These are phyloP conservation scores for Chytriomyces sp. DNA, from an alignment of 192 early-diverging fungal species.

Conservation along the genomic window DNA sequence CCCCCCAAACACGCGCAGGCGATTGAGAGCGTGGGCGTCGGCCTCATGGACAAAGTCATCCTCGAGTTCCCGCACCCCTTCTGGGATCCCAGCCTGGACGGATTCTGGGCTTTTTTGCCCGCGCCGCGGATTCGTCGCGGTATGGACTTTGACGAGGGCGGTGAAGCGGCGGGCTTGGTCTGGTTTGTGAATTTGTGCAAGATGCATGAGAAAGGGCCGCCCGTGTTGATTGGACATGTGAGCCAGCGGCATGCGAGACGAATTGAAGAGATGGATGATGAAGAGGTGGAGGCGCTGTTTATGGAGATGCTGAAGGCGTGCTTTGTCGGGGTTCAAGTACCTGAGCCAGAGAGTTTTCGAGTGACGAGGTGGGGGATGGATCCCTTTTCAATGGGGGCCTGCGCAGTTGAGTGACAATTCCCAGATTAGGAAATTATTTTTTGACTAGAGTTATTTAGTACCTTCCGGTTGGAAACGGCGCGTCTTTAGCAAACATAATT, in stretches of 20 bases:
- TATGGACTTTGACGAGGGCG: slow-evolving; percentile 29
- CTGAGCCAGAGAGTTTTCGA: slow-evolving; percentile 30
- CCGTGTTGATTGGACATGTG: slow-evolving; percentile 23
- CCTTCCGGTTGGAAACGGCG: slow-evolving; percentile 41
- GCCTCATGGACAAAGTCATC: slow-evolving; percentile 49
- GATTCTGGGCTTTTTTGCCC: slow-evolving; percentile 27
- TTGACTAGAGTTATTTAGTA: slow-evolving; percentile 18
- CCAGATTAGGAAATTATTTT: background rate
- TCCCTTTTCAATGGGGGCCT: slow-evolving; percentile 45
- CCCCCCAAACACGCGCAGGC: slow-evolving; percentile 36
- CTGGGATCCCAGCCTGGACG: slow-evolving; percentile 13
- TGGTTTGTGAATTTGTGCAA: slow-evolving; percentile 20
- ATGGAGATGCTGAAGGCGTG: slow-evolving; percentile 3
- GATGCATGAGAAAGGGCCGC: slow-evolving; percentile 13
- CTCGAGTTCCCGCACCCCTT: slow-evolving; percentile 19
- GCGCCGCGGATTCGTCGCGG: background rate
- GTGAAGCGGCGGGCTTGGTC: slow-evolving; percentile 1
- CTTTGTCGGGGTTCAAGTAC: slow-evolving; percentile 21
- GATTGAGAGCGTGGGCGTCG: slow-evolving; percentile 37
- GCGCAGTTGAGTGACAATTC: background rate
- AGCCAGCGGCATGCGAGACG: slow-evolving; percentile 6
- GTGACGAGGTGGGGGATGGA: slow-evolving; percentile 48
- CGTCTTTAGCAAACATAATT: slow-evolving; percentile 35
- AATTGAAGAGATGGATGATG: slow-evolving; percentile 20
- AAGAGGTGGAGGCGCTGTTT: slow-evolving; percentile 17